phyloP scores from a whole-genome alignment of 208 protist species.

The Acanthamoeba polyphaga region DNA sequence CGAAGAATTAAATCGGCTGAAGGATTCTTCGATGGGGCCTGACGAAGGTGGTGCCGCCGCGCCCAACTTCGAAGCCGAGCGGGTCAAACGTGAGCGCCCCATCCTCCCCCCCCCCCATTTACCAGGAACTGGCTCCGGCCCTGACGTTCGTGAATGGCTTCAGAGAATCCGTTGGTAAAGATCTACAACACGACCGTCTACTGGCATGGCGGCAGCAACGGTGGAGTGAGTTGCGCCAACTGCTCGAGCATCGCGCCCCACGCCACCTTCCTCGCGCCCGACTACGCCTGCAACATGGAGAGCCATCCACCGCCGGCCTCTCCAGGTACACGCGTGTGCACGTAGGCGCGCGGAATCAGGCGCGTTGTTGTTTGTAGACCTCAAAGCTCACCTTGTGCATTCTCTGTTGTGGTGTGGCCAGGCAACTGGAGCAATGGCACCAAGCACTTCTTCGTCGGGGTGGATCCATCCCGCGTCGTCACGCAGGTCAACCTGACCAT shows the following conservation, averaged over 20 bases:
- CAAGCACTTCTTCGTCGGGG: conserved; percentile 58
- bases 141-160: not conserved
- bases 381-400: not conserved
- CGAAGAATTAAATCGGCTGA: not conserved
- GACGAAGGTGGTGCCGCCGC: not conserved
- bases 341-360: not conserved
- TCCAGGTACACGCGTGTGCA: not conserved
- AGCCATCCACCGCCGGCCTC: not conserved
- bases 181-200: conserved; percentile 25
- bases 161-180: conserved; percentile 39
- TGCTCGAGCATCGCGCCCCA: not conserved
- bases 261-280: conserved; percentile 13
- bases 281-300: conserved; percentile 68
- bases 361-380: not conserved
- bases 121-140: no score
- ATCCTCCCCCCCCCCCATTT: no score
- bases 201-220: conserved; percentile 51
- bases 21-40: not conserved
- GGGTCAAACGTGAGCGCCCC: not conserved
- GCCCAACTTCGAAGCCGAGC: not conserved
- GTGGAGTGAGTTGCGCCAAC: not conserved
- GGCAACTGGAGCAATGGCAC: conserved; percentile 70
- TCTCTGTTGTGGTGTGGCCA: not conserved
- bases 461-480: conserved; percentile 33
- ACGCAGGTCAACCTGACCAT: conserved; percentile 73